Evolutionary conservation across 2,329 filamentous ascomycete species (phyloP), one percentile per base, ranked within the genome.

Genomic region (Scolecobasidium constrictum): DNA sequence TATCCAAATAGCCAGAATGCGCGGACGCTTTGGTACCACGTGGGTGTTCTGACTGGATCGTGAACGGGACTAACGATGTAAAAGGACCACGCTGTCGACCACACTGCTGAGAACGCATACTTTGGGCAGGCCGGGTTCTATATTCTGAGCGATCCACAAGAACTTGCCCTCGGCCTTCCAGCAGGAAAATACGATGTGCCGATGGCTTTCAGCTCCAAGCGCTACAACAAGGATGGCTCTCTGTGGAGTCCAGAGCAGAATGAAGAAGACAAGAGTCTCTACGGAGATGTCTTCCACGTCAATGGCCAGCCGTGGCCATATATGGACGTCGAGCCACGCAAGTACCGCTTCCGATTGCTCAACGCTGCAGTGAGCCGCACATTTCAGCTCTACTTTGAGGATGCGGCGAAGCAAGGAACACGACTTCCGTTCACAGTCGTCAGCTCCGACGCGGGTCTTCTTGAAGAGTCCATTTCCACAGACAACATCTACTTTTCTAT

Each of bases 241-340:
- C 62, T 77, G 6, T 56, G 64, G 15, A n/a, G n/a, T n/a, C n/a
- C 17, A 9, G 69, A 65, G 4, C 63, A 69, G 0, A 60, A 58
- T 1, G 16, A 63, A 15, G 67, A 73, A 47, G 56, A 57, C 2
- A 58, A 59, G 18, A 69, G 65, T 47, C 59, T 75, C n/a, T 75
- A 66, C 51, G 74, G 74, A 28, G 74, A 78, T 50, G 57, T 73
- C 2, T 73, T 77, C 40, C 66, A 76, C 35, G 73, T 77, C 43
- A 77, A 78, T 49, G 36, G 69, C 2, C 67, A 73, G 47, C 74
- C 74, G 3, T 78, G 74, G 74, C 75, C 75, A 3, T 77, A 64
- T 48, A 49, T 75, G 7, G 63, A 67, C n/a, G 73, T 77, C 3
- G 69, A 78, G 55, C 73, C 72, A 5, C 67, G 74, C 52, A 78